Conservation (phyloP, 2,329 filamentous ascomycete species). For the Albifimbria verrucaria region DNA sequence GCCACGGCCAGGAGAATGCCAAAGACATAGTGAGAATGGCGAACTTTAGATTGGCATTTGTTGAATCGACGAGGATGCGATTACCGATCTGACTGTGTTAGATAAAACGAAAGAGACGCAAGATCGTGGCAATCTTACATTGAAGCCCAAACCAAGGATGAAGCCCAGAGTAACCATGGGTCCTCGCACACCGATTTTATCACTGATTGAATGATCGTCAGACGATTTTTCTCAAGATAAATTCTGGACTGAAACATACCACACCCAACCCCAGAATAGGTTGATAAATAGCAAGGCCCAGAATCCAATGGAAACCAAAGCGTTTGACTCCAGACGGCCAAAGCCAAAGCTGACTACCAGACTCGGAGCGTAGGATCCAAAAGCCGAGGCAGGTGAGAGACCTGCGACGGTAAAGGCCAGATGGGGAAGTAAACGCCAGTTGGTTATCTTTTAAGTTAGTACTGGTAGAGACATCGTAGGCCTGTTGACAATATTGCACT, state of each 20-base stretch:
- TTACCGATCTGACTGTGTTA: slow-evolving; percentile 19
- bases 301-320: slow-evolving; percentile 26
- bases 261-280: slow-evolving; percentile 22
- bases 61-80: slow-evolving; percentile 20
- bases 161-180: slow-evolving; percentile 15
- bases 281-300: slow-evolving; percentile 28
- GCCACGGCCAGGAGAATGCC: slow-evolving; percentile 24
- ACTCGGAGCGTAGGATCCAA: slow-evolving; percentile 9
- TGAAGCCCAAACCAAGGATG: slow-evolving; percentile 10
- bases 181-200: slow-evolving; percentile 12
- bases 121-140: slow-evolving; percentile 1
- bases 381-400: slow-evolving; percentile 22
- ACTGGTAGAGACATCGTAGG: too few species aligned
- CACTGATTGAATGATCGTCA: slow-evolving; percentile 6
- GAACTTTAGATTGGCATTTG: slow-evolving; percentile 20
- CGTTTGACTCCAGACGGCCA: slow-evolving; percentile 17
- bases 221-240: background rate
- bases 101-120: background rate
- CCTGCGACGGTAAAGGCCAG: slow-evolving; percentile 23
- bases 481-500: too few species aligned
- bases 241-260: slow-evolving; percentile 1
- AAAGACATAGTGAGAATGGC: slow-evolving; percentile 22
- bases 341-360: slow-evolving; percentile 30
- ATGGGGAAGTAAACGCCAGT: slow-evolving; percentile 31
- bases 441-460: slow-evolving; percentile 21